Percentiles rank a stretch among this genome's conserved stretches.
Evolutionary conservation across 768 basidiomycete genomes (phyloP).

Genomic region (Russula ochroleuca): DNA sequence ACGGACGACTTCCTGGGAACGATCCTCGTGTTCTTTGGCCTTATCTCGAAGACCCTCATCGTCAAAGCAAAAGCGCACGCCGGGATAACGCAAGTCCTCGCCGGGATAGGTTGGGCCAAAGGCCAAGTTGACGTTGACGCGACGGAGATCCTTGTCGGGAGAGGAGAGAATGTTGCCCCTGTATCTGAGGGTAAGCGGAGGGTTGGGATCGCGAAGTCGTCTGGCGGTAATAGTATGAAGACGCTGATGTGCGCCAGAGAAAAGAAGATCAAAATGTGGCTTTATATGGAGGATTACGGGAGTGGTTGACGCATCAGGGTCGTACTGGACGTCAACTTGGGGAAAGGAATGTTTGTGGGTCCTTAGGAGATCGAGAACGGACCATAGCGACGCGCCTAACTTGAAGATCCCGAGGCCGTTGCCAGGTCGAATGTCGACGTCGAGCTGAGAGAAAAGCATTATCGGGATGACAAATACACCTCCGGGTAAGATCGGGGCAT

Average conservation of each 20-base stretch:
- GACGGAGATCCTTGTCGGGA: slow-evolving; percentile 53
- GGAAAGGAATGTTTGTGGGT: slow-evolving; percentile 66
- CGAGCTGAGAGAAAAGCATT: slow-evolving; percentile 60
- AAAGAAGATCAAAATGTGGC: slow-evolving; percentile 81
- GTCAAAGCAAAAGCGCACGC: slow-evolving; percentile 79
- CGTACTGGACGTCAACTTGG: slow-evolving; percentile 79
- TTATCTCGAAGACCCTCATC: slow-evolving; percentile 58
- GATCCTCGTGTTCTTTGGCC: slow-evolving; percentile 49
- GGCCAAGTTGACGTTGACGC: slow-evolving; percentile 60
- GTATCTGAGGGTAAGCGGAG: slow-evolving; percentile 64
- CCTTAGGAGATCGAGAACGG: slow-evolving; percentile 63
- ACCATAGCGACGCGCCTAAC: slow-evolving; percentile 77
- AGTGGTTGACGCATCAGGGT: slow-evolving; percentile 65
- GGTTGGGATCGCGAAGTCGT: slow-evolving; percentile 60
- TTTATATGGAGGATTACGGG: slow-evolving; percentile 75
- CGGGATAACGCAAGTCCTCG: slow-evolving; percentile 75
- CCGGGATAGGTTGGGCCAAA: slow-evolving; percentile 83
- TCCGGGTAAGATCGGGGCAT: not conserved
- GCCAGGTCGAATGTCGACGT: slow-evolving; percentile 74
- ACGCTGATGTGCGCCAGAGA: slow-evolving; percentile 73
- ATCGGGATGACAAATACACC: not conserved
- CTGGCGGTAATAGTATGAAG: slow-evolving; percentile 74
- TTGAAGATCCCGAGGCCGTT: slow-evolving; percentile 74
- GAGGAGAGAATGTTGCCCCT: slow-evolving; percentile 62
- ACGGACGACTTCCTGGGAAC: slow-evolving; percentile 71